Conservation (phyloP, 2,329 filamentous ascomycete genomes). For the Thielaviopsis populi region DNA sequence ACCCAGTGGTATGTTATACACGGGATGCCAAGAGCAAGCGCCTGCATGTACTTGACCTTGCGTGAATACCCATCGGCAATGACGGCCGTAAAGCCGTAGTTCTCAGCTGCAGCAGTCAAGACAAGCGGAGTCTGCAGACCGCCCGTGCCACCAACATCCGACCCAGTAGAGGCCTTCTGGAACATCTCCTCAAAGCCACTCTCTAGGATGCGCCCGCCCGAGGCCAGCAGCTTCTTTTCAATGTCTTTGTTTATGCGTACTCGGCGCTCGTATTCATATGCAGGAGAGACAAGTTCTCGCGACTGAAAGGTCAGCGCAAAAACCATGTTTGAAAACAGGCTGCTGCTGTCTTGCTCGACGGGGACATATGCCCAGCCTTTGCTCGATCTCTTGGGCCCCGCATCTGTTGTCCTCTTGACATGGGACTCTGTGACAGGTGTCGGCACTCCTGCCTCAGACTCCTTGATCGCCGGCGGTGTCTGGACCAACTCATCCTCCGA, state of each 20-base stretch:
- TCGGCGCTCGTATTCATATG: conserved; percentile 32
- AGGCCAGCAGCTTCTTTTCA: conserved; percentile 46
- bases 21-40: conserved; percentile 74
- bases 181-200: conserved; percentile 76
- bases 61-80: conserved; percentile 77
- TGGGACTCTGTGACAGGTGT: not conserved
- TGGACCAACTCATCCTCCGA: conserved; percentile 11
- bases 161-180: conserved; percentile 24
- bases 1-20: conserved; percentile 77
- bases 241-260: conserved; percentile 32
- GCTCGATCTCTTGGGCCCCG: not conserved
- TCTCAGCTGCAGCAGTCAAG: conserved; percentile 37
- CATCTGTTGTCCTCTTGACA: not conserved
- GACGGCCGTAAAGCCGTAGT: conserved; percentile 64
- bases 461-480: not conserved
- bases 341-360: conserved; percentile 14
- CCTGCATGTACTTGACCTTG: conserved; percentile 87
- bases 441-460: not conserved
- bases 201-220: conserved; percentile 57
- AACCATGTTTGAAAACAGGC: conserved; percentile 63
- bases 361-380: conserved; percentile 16
- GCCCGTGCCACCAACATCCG: not conserved
- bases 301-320: conserved; percentile 67
- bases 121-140: conserved; percentile 26
- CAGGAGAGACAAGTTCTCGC: conserved; percentile 35